These are phyloP conservation scores for Papiliotrema nemorosa DNA, from an alignment of 1,284 basidiomycete genomes.

Conservation along the genomic window DNA sequence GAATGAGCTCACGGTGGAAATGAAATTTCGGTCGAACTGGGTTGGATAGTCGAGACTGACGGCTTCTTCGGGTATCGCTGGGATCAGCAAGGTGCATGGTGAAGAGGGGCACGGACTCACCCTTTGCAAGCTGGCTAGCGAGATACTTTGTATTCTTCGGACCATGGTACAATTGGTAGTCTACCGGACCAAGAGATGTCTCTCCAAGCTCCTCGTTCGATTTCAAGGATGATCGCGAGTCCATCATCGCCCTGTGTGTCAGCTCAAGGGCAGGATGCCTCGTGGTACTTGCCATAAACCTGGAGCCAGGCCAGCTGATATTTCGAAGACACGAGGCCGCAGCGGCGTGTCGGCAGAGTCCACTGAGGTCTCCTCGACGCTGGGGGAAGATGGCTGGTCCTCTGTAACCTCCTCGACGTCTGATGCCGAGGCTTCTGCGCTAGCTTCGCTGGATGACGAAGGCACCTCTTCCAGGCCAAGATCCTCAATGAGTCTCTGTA, in stretches of 20 bases:
- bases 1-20: conserved; percentile 3
- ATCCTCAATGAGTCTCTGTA: conserved; percentile 2
- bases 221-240: neutral
- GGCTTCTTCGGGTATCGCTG: conserved; percentile 10
- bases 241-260: neutral
- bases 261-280: neutral
- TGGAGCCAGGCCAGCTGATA: conserved; percentile 47
- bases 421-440: too few species aligned
- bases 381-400: neutral
- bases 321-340: conserved; percentile 43
- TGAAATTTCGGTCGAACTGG: conserved; percentile 21
- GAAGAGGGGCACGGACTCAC: neutral
- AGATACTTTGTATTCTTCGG: conserved; percentile 4
- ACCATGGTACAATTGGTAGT: conserved; percentile 2
- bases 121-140: neutral
- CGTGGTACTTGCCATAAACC: conserved; percentile 49
- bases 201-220: conserved; percentile 11
- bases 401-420: too few species aligned
- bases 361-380: conserved; percentile 1
- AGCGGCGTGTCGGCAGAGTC: neutral
- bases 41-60: conserved; percentile 4
- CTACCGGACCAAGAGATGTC: neutral
- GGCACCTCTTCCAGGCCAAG: conserved; percentile 1
- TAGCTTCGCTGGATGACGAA: too few species aligned
- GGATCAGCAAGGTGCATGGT: neutral